Evolutionary conservation across 306 rosid species (phyloP), one percentile per base, ranked within the genome.

Genomic region (Castanea sativa): DNA sequence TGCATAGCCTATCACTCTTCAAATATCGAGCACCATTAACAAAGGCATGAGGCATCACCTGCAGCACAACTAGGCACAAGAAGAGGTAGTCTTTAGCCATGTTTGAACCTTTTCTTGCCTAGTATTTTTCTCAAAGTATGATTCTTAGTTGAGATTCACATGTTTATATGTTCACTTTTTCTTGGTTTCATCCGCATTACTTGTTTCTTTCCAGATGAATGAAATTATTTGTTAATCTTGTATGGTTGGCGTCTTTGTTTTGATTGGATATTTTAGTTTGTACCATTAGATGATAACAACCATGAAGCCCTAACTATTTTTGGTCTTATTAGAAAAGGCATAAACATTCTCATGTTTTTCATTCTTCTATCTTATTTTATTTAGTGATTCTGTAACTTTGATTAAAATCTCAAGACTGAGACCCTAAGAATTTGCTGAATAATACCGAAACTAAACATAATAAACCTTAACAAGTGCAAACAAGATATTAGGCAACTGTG

Each of bases 1-100:
- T 79, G 84, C 86, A 76, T n/a, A 82, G 82, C 35, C 18, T 43
- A 7, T 68, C 68, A 55, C 89, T 85, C 43, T 69, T 79, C 79
- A 76, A 72, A 49, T 61, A 77, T 13, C 4, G 69, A 20, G 33
- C 81, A 19, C 55, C 59, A 74, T 41, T 29, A 6, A 13, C 65
- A 55, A n/a, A 8, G 25, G 53, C 41, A 60, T 13, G 5, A 9
- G 55, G 38, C 23, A 73, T 25, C 51, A 27, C 70, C 41, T 6
- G 41, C 55, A 80, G 35, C 59, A 81, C 38, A 43, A 63, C 53
- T 69, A 74, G 19, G 51, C 84, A 80, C 73, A 76, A 25, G 30
- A 21, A 59, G 4, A 73, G 45, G 43, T 73, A 13, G 35, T 14
- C 30, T 61, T 16, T 63, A 19, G 74, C 57, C 78, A 79, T 49